Percentiles rank a stretch among this genome's conserved stretches.
Evolutionary conservation across 2,329 filamentous ascomycete genomes (phyloP).

Genomic region (Alternaria panax): DNA sequence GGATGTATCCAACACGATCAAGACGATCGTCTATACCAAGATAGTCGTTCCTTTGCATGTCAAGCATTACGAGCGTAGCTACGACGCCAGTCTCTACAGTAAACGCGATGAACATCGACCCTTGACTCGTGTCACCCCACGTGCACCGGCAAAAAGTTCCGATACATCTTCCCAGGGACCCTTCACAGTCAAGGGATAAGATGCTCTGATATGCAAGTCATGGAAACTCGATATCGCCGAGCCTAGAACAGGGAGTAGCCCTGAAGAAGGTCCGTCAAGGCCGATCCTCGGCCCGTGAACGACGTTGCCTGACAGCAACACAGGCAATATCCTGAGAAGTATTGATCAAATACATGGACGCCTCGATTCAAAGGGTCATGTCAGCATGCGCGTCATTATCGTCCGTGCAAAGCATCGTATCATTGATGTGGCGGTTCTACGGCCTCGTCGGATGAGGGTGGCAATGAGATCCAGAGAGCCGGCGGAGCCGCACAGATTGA

Average conservation of each 20-base stretch:
- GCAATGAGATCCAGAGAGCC: not conserved
- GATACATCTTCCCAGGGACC: not conserved
- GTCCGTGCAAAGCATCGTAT: not conserved
- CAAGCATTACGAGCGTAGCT: not conserved
- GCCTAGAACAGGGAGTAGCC: constrained; percentile 1
- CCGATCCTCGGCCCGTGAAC: constrained; percentile 3
- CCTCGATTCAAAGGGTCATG: constrained; percentile 3
- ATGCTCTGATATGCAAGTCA: not conserved
- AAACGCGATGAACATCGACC: not conserved
- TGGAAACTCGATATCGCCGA: constrained; percentile 4
- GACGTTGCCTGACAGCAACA: constrained; percentile 17
- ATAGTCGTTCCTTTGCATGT: not conserved
- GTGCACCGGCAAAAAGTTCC: constrained; percentile 1
- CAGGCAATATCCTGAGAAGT: constrained; percentile 8
- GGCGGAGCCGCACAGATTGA: constrained; percentile 1
- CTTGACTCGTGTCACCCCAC: not conserved
- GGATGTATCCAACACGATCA: not conserved
- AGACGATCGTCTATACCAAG: not conserved
- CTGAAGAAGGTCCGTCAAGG: constrained; percentile 5
- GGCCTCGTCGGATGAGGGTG: constrained; percentile 3
- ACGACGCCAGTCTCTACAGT: not conserved
- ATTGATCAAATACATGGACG: not conserved
- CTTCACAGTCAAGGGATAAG: not conserved
- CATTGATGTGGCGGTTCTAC: constrained; percentile 12
- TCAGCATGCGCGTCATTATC: constrained; percentile 7